Base-by-base conservation (phyloP, 805 yeast species). In the Wickerhamia fluorescens region DNA sequence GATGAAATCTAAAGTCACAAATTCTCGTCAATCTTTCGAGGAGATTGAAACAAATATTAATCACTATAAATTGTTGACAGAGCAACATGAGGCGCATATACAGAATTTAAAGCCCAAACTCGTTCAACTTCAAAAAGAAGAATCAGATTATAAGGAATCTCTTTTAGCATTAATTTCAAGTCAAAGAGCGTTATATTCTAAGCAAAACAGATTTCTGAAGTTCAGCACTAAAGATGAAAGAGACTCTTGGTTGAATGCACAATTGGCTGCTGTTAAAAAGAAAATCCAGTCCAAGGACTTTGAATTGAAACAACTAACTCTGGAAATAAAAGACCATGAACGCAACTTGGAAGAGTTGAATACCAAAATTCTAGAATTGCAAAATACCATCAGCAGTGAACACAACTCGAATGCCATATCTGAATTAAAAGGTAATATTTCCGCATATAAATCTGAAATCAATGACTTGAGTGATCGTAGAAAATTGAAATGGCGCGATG, bases 401-500 rank as follows among this genome's bases (percentile, higher is more conserved):
- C 16, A 23, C 1, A 18, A 27, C 12, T 16, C 19, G 41, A 42
- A 23, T 29, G 46, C 20, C 25, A 35, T 31, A 15, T 31, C 17
- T 24, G 42, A 29, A 21, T 45, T 33, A 22, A 44, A 59, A 28
- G 58, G 57, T 9, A 42, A 59, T 2, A 47, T 73, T 3, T 45
- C 55, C 15, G 65, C 67, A 0, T 41, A 69, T 13, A 76, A 68
- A 40, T 35, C 44, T 3, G 43, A 63, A 14, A 66, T 73, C 27
- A 51, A 59, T 13, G 53, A 47, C 3, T 61, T 74, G 16, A 65
- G 71, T 8, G 95, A 86, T 43, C 67, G 73, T 35, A 71, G 94
- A 42, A 86, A 82, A 46, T 56, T 54, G 6, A 55, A 79, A 7
- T 85, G 95, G 94, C 71, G 96, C 45, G 76, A 78, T 14, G 92